Evolutionary conservation across 2,329 filamentous ascomycete species (phyloP), one percentile per base, ranked within the genome.

Genomic region (Ophiostoma novo-ulmi): DNA sequence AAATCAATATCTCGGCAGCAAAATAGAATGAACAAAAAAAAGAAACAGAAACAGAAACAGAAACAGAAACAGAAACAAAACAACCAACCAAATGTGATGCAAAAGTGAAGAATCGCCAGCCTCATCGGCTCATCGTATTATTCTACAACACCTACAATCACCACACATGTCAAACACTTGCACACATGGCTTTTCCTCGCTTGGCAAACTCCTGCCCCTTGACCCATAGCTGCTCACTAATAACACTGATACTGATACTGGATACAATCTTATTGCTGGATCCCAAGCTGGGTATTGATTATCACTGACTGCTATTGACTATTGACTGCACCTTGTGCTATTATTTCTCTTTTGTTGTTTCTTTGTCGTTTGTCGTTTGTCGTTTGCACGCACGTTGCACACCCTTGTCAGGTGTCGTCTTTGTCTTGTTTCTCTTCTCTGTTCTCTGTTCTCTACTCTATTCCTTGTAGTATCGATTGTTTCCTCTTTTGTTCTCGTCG

Each of bases 141-240:
- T 48, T 48, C 44, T 48, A 48, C 44, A 44, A 44, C 31, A 44
- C 31, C 31, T 31, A 31, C 41, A 48, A 20, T 20, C 44, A 48
- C 52, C 52, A n/a, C 44, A 26, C 58, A 63, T 14, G 22, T 63
- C 58, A 63, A 63, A 63, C 58, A 63, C 58, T 58, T 61, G 55
- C 58, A 14, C 58, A 63, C 52, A 58, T 58, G 58, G 58, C 58
- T 35, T 61, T 31, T 61, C 55, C 26, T 17, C 22, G 20, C 58
- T 63, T 63, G 58, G 58, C 58, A 26, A 31, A 63, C 26, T 35
- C 58, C 58, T 63, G 58, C 58, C 58, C 58, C 58, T 58, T 63
- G 58, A 31, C 58, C 58, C 58, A 63, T 63, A 26, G 52, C 58
- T 63, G 58, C 5, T 63, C 58, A 20, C 58, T 36, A 22, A 58